Evolutionary conservation across 306 rosid genomes (phyloP).

Genomic region (Ceratonia siliqua): DNA sequence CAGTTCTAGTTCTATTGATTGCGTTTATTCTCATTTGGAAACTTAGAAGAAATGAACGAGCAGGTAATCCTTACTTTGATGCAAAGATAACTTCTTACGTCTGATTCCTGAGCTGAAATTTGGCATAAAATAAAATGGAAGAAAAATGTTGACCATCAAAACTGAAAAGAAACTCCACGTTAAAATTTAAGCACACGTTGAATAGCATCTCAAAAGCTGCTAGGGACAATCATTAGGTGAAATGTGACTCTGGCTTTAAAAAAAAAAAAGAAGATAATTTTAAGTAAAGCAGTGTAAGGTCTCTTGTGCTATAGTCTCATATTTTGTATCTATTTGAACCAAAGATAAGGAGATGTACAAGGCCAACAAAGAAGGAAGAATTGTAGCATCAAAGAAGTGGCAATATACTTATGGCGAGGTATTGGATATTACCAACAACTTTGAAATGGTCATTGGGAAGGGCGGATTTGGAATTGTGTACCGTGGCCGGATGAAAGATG

Average conservation of each 20-base stretch:
- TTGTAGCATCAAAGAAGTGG: constrained; percentile 58
- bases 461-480: constrained; percentile 77
- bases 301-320: neutral
- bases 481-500: constrained; percentile 55
- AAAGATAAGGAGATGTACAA: constrained; percentile 35
- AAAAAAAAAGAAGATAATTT: neutral
- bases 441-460: constrained; percentile 51
- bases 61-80: constrained; percentile 44
- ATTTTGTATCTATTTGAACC: constrained; percentile 9
- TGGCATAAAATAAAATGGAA: constrained; percentile 4
- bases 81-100: constrained; percentile 6
- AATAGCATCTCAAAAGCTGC: neutral
- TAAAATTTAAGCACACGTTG: neutral
- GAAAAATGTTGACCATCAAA: neutral
- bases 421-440: constrained; percentile 55
- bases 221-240: too few species aligned
- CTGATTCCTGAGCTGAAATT: neutral
- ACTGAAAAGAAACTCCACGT: neutral
- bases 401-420: constrained; percentile 52
- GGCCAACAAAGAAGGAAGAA: constrained; percentile 34
- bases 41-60: constrained; percentile 38
- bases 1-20: constrained; percentile 39
- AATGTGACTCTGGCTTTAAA: neutral
- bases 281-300: neutral
- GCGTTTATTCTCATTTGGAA: constrained; percentile 41